Evolutionary conservation across 495 filamentous ascomycete genomes (phyloP).

Genomic region (Friedmanniomyces simplex): DNA sequence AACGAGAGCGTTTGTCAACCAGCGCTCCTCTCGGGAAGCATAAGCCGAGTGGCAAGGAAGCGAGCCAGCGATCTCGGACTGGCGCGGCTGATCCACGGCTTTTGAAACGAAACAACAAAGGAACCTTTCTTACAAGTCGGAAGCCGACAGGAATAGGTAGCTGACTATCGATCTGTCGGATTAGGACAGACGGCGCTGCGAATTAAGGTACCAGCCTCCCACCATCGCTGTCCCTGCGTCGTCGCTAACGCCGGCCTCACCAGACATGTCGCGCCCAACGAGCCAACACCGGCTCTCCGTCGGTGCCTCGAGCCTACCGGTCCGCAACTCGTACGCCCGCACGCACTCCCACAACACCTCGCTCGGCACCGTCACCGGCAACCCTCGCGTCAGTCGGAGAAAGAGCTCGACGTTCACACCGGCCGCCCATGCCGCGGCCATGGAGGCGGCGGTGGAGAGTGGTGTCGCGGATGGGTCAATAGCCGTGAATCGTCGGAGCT

Average conservation of each 20-base stretch:
- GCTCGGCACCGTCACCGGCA: constrained; percentile 65
- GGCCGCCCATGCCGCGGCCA: constrained; percentile 61
- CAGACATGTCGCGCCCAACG: constrained; percentile 27
- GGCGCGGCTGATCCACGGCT: constrained; percentile 1
- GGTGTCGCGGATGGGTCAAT: constrained; percentile 22
- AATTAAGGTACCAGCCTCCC: background rate
- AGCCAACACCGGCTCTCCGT: constrained; percentile 35
- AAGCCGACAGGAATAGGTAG: background rate
- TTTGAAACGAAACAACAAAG: constrained; percentile 7
- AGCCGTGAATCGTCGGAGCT: constrained; percentile 32
- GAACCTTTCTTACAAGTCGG: background rate
- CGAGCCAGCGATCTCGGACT: constrained; percentile 6
- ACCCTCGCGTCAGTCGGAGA: constrained; percentile 72
- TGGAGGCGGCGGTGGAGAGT: constrained; percentile 59
- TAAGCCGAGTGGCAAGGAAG: background rate
- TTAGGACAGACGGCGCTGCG: background rate
- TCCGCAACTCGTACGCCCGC: constrained; percentile 49
- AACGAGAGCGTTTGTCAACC: background rate
- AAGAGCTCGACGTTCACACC: constrained; percentile 83
- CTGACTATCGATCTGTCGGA: background rate
- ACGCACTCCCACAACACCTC: constrained; percentile 77
- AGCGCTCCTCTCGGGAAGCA: background rate
- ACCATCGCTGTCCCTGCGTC: background rate
- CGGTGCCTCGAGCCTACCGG: constrained; percentile 27
- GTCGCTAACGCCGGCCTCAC: background rate